These are phyloP conservation scores for Nakaseomyces delphensis DNA, from an alignment of 1,139 yeast genomes.

Conservation along the genomic window DNA sequence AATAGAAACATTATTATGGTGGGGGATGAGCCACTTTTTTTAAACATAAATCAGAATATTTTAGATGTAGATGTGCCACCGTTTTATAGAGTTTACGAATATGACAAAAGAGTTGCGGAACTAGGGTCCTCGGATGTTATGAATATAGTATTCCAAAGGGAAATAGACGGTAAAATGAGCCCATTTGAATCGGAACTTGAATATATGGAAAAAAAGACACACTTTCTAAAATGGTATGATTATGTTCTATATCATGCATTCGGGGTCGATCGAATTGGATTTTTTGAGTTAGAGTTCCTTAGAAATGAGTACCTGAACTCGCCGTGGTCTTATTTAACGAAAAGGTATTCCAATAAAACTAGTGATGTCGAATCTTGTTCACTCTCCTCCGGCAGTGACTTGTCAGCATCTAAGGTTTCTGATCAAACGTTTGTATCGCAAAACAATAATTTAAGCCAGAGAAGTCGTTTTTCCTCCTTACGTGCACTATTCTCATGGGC, in stretches of 20 bases:
- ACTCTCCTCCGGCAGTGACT: not conserved
- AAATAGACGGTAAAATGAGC: slow-evolving; percentile 13
- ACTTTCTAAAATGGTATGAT: slow-evolving; percentile 14
- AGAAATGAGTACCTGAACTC: not conserved
- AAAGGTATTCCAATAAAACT: not conserved
- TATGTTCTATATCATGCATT: slow-evolving; percentile 21
- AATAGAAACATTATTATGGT: slow-evolving; percentile 1
- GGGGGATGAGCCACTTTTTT: not conserved
- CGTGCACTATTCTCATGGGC: not conserved
- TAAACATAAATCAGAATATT: not conserved
- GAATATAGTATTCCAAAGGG: slow-evolving; percentile 16
- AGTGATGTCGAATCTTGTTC: not conserved
- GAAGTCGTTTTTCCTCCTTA: not conserved
- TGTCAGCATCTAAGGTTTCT: not conserved
- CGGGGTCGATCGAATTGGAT: slow-evolving; percentile 24
- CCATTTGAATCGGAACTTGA: slow-evolving; percentile 24
- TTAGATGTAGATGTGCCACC: slow-evolving; percentile 11
- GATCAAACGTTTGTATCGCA: not conserved
- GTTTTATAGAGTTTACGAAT: slow-evolving; percentile 17
- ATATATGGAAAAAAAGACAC: slow-evolving; percentile 15
- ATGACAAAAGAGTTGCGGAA: slow-evolving; percentile 18
- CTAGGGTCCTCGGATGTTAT: slow-evolving; percentile 21
- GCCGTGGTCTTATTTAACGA: not conserved
- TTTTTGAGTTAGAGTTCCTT: slow-evolving; percentile 12
- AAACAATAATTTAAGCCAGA: not conserved